Percentiles rank a stretch among this genome's conserved stretches.
Conservation (phyloP, 2,329 filamentous ascomycete genomes). For the Sclerotinia minor region DNA sequence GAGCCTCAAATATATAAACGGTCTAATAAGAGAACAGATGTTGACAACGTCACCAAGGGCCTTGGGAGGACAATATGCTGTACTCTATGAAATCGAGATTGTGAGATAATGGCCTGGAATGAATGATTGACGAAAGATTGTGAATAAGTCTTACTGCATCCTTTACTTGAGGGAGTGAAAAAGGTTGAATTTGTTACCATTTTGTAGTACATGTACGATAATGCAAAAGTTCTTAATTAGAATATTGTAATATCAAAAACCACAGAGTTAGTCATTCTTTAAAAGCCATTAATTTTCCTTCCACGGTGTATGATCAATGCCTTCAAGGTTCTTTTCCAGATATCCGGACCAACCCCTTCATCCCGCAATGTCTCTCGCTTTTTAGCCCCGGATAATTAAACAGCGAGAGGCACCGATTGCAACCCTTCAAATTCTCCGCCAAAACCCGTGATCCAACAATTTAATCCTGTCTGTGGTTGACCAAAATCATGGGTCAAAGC, state of each 20-base stretch:
- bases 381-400: slow-evolving; percentile 24
- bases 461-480: not conserved
- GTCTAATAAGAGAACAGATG: not conserved
- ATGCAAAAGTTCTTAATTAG: not conserved
- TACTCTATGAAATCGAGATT: slow-evolving; percentile 16
- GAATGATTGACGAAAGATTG: not conserved
- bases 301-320: not conserved
- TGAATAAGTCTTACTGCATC: not conserved
- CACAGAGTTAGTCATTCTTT: not conserved
- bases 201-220: not conserved
- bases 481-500: not conserved
- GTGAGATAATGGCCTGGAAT: slow-evolving; percentile 11
- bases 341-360: slow-evolving; percentile 16
- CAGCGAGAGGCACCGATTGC: slow-evolving; percentile 16
- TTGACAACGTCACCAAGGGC: not conserved
- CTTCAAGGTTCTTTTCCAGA: slow-evolving; percentile 5
- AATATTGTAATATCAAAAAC: not conserved
- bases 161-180: not conserved
- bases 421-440: slow-evolving; percentile 24
- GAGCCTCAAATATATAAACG: slow-evolving; percentile 1
- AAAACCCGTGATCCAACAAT: slow-evolving; percentile 22
- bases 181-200: too few species aligned
- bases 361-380: slow-evolving; percentile 17
- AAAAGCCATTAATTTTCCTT: not conserved
- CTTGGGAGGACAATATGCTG: slow-evolving; percentile 14